Evolutionary conservation across 2,329 filamentous ascomycete species (phyloP).

Genomic region (Apiospora rasikravindrae): DNA sequence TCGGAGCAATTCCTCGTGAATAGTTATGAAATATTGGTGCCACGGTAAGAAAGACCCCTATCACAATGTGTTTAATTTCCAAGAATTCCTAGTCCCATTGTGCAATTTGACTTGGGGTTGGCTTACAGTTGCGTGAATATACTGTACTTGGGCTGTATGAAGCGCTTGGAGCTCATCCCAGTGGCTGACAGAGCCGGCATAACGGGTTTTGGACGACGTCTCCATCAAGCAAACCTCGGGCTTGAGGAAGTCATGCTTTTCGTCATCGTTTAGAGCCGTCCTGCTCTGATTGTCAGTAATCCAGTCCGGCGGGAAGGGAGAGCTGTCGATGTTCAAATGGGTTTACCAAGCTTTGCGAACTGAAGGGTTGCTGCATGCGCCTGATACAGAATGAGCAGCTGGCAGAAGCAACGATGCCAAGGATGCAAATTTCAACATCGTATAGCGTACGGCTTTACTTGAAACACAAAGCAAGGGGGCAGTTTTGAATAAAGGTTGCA

Average conservation of each 20-base stretch:
- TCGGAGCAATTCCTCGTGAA: neutral
- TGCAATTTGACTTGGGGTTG: neutral
- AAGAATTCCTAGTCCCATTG: too few species aligned
- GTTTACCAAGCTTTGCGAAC: neutral
- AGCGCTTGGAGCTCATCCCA: slow-evolving; percentile 19
- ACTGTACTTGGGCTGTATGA: neutral
- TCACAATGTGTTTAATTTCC: too few species aligned
- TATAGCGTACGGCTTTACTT: neutral
- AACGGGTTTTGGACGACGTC: slow-evolving; percentile 7
- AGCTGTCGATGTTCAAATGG: neutral
- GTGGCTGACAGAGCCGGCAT: neutral
- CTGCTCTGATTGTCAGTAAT: neutral
- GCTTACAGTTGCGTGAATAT: neutral
- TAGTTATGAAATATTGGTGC: neutral
- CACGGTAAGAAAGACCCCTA: slow-evolving; percentile 10
- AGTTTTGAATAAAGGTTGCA: neutral
- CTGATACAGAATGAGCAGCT: neutral
- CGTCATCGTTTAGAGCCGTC: slow-evolving; percentile 1
- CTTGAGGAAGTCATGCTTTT: slow-evolving; percentile 15
- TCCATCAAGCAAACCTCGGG: slow-evolving; percentile 20
- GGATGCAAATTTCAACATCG: neutral
- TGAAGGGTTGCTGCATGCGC: neutral
- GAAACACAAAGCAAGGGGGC: neutral
- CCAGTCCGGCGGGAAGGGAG: too few species aligned
- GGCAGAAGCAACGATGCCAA: neutral